Percentiles rank a stretch among this genome's conserved stretches.
Evolutionary conservation across 495 filamentous ascomycete genomes (phyloP).

Genomic region (Podospora bellae-mahoneyi): DNA sequence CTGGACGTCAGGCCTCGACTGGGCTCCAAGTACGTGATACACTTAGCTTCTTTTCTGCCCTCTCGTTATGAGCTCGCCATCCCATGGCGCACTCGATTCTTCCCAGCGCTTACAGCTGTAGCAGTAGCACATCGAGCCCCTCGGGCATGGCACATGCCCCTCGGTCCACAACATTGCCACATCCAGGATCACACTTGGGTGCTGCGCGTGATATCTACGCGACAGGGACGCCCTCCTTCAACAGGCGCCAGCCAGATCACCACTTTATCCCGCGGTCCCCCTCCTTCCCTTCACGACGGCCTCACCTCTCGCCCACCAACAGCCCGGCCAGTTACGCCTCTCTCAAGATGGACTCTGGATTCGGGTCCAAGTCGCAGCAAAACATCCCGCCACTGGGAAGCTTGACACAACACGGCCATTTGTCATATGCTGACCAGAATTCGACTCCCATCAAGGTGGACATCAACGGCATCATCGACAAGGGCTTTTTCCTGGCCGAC

Average conservation of each 20-base stretch:
- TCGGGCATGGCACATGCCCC: slow-evolving; percentile 55
- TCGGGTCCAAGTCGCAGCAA: slow-evolving; percentile 40
- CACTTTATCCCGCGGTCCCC: slow-evolving; percentile 49
- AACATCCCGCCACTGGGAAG: slow-evolving; percentile 59
- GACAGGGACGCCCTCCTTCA: slow-evolving; percentile 45
- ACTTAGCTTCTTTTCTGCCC: slow-evolving; percentile 15
- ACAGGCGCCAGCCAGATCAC: slow-evolving; percentile 44
- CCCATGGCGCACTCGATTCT: slow-evolving; percentile 30
- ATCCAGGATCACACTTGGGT: slow-evolving; percentile 44
- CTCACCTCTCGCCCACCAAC: slow-evolving; percentile 50
- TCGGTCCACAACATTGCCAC: slow-evolving; percentile 49
- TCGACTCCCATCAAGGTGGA: slow-evolving; percentile 60
- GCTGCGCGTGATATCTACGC: slow-evolving; percentile 51
- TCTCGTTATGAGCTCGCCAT: slow-evolving; percentile 18
- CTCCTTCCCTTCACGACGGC: slow-evolving; percentile 45
- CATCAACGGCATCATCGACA: slow-evolving; percentile 82
- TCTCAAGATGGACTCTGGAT: slow-evolving; percentile 47
- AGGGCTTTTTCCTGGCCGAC: slow-evolving; percentile 85
- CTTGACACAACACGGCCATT: slow-evolving; percentile 54
- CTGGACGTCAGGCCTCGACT: slow-evolving; percentile 51
- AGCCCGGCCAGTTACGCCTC: slow-evolving; percentile 42
- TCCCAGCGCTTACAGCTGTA: slow-evolving; percentile 40
- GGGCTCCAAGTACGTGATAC: slow-evolving; percentile 49
- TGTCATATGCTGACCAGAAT: slow-evolving; percentile 58
- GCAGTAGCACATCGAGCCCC: slow-evolving; percentile 44